Percentiles rank a stretch among this genome's conserved stretches.
Conservation (phyloP, 768 basidiomycete species). For the Tricholoma saponaceum region DNA sequence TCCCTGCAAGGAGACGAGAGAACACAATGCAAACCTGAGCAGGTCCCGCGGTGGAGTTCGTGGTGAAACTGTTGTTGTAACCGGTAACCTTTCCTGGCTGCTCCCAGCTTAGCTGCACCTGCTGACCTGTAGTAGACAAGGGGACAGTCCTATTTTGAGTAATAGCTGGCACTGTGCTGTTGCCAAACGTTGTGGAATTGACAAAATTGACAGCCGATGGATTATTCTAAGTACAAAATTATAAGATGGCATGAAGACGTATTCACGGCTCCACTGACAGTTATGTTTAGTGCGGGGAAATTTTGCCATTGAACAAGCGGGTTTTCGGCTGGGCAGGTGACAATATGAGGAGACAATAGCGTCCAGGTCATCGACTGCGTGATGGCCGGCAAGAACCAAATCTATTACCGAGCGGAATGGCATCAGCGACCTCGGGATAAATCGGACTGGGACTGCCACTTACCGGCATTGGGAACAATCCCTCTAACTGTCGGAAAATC, state of each 20-base stretch:
- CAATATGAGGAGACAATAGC: conserved; percentile 45
- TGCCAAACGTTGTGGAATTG: conserved; percentile 12
- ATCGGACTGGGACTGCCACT: neutral
- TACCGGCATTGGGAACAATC: conserved; percentile 8
- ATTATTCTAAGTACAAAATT: conserved; percentile 22
- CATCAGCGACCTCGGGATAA: neutral
- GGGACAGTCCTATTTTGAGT: conserved; percentile 47
- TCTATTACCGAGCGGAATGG: conserved; percentile 8
- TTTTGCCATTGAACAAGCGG: neutral
- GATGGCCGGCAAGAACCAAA: conserved; percentile 38
- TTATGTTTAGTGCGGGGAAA: conserved; percentile 31
- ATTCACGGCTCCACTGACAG: conserved; percentile 1
- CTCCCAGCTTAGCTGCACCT: conserved; percentile 52
- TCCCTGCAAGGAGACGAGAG: neutral
- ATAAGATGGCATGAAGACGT: neutral
- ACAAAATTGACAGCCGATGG: conserved; percentile 22
- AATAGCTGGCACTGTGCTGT: conserved; percentile 35
- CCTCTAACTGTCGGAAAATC: conserved; percentile 9
- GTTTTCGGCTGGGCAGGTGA: conserved; percentile 38
- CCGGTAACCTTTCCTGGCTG: conserved; percentile 47
- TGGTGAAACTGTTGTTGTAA: conserved; percentile 48
- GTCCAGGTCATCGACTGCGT: conserved; percentile 49
- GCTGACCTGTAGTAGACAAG: conserved; percentile 40
- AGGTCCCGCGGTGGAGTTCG: conserved; percentile 39
- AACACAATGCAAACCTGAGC: conserved; percentile 28